A percentile compares a stretch with the other conserved stretches of the same genome.
Conservation (phyloP, 176 grass and related monocot genomes). For the Olyra latifolia region DNA sequence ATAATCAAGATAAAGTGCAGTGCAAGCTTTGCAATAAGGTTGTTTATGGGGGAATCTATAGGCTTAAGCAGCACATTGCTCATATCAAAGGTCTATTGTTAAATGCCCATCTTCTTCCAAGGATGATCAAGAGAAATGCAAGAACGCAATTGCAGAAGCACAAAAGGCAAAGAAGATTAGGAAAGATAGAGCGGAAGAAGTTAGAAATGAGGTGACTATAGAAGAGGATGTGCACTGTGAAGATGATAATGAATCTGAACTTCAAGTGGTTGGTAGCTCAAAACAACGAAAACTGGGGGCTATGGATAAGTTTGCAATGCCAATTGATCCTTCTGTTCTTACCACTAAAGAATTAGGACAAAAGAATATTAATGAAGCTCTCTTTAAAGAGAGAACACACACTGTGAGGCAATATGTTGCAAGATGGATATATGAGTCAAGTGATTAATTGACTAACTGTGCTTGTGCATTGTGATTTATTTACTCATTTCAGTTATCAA, state of each 20-base stretch:
- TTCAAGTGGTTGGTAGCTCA: not conserved
- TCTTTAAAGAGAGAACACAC: no score
- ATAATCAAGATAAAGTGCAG: no score
- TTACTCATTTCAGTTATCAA: no score
- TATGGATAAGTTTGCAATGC: not conserved
- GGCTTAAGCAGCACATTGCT: not conserved
- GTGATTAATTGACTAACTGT: no score
- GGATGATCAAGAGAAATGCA: not conserved
- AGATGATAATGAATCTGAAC: not conserved
- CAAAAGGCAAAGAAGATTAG: not conserved
- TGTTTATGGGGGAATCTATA: no score
- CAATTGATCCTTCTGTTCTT: not conserved
- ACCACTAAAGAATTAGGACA: not conserved
- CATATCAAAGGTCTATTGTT: not conserved
- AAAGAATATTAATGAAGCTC: no score
- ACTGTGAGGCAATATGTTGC: no score
- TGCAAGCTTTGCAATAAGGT: no score
- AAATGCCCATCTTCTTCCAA: not conserved
- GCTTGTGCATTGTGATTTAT: no score
- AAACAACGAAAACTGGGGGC: accelerated
- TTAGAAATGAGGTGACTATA: not conserved
- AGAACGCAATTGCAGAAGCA: not conserved
- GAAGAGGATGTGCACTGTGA: not conserved
- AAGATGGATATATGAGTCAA: no score
- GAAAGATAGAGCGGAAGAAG: not conserved